phyloP scores from a whole-genome alignment of 1,139 yeast genomes.

The Yamadazyma sp. region DNA sequence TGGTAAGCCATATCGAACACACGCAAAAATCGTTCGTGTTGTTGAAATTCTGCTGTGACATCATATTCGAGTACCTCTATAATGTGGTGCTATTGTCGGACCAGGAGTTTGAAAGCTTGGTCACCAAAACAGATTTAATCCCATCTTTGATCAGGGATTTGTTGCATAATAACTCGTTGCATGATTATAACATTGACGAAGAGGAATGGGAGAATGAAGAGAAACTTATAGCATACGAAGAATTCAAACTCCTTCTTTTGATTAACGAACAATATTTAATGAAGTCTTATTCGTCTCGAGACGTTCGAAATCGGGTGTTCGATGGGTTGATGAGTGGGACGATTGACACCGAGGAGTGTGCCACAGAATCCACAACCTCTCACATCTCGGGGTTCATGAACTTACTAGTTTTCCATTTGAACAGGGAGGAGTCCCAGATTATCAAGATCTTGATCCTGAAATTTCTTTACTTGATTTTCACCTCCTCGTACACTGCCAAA shows the following conservation, averaged over 20 bases:
- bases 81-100: constrained; percentile 36
- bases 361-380: constrained; percentile 19
- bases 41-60: constrained; percentile 42
- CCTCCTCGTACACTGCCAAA: constrained; percentile 63
- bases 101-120: constrained; percentile 32
- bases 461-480: constrained; percentile 70
- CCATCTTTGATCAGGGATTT: constrained; percentile 50
- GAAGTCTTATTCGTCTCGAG: constrained; percentile 40
- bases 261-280: constrained; percentile 86
- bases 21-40: constrained; percentile 31
- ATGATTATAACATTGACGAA: constrained; percentile 34
- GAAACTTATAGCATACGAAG: constrained; percentile 63
- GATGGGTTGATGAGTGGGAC: constrained; percentile 36
- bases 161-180: constrained; percentile 49
- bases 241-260: constrained; percentile 70
- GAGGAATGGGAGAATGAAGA: constrained; percentile 56
- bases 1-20: constrained; percentile 28
- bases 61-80: constrained; percentile 44
- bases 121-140: constrained; percentile 28
- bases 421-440: constrained; percentile 73
- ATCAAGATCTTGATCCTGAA: constrained; percentile 79
- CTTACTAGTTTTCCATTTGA: constrained; percentile 55
- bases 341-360: constrained; percentile 10
- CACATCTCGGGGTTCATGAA: constrained; percentile 41
- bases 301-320: constrained; percentile 48